Evolutionary conservation across 2,329 filamentous ascomycete species (phyloP).

Genomic region (Rhinocladiella mackenziei): DNA sequence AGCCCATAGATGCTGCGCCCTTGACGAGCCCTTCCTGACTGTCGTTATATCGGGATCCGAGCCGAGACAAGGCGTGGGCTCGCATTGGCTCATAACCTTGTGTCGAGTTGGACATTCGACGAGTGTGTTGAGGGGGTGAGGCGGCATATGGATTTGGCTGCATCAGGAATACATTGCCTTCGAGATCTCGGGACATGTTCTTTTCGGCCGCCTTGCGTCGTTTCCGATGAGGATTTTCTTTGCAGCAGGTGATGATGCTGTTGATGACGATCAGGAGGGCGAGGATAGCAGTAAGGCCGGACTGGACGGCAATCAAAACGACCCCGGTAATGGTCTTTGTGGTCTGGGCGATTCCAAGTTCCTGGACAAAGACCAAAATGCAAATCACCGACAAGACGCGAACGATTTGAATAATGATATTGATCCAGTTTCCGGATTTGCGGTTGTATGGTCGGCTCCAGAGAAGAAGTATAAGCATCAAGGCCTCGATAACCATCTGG

Average conservation of each 20-base stretch:
- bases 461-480: conserved; percentile 74
- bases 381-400: conserved; percentile 84
- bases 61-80: conserved; percentile 15
- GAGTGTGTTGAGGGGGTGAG: conserved; percentile 9
- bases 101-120: conserved; percentile 16
- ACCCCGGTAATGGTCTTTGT: conserved; percentile 92
- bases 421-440: conserved; percentile 85
- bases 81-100: conserved; percentile 27
- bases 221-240: conserved; percentile 85
- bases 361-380: conserved; percentile 88
- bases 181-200: conserved; percentile 85
- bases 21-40: conserved; percentile 23
- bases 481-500: conserved; percentile 73
- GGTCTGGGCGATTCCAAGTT: conserved; percentile 82
- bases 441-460: conserved; percentile 85
- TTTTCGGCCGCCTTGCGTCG: conserved; percentile 85
- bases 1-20: conserved; percentile 18
- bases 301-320: conserved; percentile 89
- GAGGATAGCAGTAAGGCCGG: conserved; percentile 72
- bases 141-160: conserved; percentile 43
- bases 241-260: conserved; percentile 74
- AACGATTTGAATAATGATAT: conserved; percentile 84
- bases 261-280: conserved; percentile 88
- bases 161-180: conserved; percentile 57
- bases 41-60: conserved; percentile 13